Conservation (phyloP, 2,329 filamentous ascomycete genomes). For the Cercospora sp. region DNA sequence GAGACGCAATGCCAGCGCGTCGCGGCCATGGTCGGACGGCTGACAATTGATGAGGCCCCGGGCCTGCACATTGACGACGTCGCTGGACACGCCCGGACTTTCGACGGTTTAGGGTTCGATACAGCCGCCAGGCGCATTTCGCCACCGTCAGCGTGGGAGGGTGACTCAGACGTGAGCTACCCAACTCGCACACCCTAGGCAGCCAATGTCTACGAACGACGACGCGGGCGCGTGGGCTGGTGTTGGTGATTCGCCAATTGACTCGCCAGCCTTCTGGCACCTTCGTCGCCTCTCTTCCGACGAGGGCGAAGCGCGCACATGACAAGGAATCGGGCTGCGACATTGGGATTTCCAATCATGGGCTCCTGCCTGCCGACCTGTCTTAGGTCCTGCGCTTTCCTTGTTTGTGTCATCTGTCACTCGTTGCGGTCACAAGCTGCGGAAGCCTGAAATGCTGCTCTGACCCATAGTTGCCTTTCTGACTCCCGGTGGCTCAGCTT, state of each 20-base stretch:
- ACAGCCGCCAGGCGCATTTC: constrained; percentile 8
- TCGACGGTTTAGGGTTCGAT: constrained; percentile 3
- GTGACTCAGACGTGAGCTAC: constrained; percentile 15
- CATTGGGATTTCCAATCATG: constrained; percentile 17
- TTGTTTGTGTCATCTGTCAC: constrained; percentile 21
- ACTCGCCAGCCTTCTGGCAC: constrained; percentile 14
- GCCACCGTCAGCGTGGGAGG: constrained; percentile 9
- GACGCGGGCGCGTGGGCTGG: constrained; percentile 15
- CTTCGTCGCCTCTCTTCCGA: constrained; percentile 8
- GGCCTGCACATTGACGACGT: background rate
- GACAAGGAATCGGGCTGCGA: constrained; percentile 14
- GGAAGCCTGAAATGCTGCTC: constrained; percentile 17
- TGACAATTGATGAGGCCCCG: constrained; percentile 1
- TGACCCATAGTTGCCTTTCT: constrained; percentile 6
- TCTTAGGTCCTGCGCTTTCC: constrained; percentile 23
- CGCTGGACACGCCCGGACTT: background rate
- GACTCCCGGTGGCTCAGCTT: constrained; percentile 18
- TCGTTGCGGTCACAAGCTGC: constrained; percentile 23
- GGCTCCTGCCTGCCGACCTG: constrained; percentile 10
- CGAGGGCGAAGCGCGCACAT: constrained; percentile 9
- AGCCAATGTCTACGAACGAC: constrained; percentile 10
- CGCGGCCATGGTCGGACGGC: constrained; percentile 5
- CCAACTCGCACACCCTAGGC: constrained; percentile 8
- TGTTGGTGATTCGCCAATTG: constrained; percentile 7
- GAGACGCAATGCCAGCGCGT: constrained; percentile 1